phyloP scores from a whole-genome alignment of 768 basidiomycete species.

The Mycena venus region DNA sequence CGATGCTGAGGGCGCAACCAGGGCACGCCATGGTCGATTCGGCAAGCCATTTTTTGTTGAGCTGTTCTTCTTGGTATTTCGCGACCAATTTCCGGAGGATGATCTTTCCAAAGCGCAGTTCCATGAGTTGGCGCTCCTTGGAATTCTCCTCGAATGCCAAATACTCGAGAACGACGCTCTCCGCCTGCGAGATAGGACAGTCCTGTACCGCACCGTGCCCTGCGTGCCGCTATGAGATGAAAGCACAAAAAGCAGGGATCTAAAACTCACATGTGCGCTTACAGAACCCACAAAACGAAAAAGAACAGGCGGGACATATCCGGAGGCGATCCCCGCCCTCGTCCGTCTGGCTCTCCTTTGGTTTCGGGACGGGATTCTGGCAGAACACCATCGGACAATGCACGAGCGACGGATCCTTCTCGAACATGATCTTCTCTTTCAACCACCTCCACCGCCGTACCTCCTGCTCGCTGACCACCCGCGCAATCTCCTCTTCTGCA shows the following conservation, averaged over 20 bases:
- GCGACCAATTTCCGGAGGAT: slow-evolving; percentile 73
- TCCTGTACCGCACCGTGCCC: slow-evolving; percentile 88
- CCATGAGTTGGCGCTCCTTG: slow-evolving; percentile 62
- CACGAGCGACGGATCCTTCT: slow-evolving; percentile 84
- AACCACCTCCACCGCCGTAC: slow-evolving; percentile 85
- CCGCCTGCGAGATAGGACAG: slow-evolving; percentile 79
- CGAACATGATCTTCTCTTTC: slow-evolving; percentile 76
- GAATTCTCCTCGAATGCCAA: slow-evolving; percentile 68
- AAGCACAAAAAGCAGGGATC: background rate
- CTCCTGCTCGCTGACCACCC: slow-evolving; percentile 76
- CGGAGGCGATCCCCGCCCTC: slow-evolving; percentile 81
- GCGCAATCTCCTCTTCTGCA: slow-evolving; percentile 77
- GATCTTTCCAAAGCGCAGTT: slow-evolving; percentile 72
- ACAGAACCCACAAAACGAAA: slow-evolving; percentile 89
- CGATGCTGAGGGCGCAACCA: slow-evolving; percentile 78
- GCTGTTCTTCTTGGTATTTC: slow-evolving; percentile 78
- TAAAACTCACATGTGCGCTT: slow-evolving; percentile 70
- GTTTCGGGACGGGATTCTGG: slow-evolving; percentile 82
- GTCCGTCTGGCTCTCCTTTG: slow-evolving; percentile 63
- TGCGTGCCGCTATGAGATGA: slow-evolving; percentile 12
- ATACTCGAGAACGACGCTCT: slow-evolving; percentile 77
- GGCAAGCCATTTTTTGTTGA: slow-evolving; percentile 81
- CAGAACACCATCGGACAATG: slow-evolving; percentile 87
- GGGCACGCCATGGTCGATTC: slow-evolving; percentile 79
- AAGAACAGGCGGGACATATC: slow-evolving; percentile 77